Evolutionary conservation across 1,284 basidiomycete species (phyloP).

Genomic region (Rhodotorula sp.): DNA sequence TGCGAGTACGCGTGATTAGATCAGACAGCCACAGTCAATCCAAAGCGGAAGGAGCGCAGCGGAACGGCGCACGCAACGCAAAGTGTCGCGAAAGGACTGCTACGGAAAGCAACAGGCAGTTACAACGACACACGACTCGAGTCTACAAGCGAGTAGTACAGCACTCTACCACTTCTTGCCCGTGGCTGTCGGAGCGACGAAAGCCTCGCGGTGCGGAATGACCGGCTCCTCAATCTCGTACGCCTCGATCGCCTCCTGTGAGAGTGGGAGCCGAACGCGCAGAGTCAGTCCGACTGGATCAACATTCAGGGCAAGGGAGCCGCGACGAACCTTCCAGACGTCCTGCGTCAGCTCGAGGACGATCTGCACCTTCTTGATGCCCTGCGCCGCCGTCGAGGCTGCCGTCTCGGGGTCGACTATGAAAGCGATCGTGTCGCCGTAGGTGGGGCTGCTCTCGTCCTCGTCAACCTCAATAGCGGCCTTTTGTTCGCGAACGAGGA

Average conservation of each 20-base stretch:
- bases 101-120: too few relatives aligned
- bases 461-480: conserved; percentile 36
- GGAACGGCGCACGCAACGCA: too few relatives aligned
- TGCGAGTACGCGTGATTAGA: too few relatives aligned
- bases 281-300: too few relatives aligned
- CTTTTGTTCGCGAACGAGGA: conserved; percentile 76
- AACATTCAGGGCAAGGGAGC: background rate
- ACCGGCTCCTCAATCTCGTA: conserved; percentile 65
- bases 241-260: conserved; percentile 71
- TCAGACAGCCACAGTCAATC: too few relatives aligned
- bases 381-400: conserved; percentile 63
- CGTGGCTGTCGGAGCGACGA: conserved; percentile 1
- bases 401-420: conserved; percentile 38
- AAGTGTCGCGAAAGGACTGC: too few relatives aligned
- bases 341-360: conserved; percentile 82
- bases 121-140: too few relatives aligned
- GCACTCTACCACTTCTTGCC: conserved; percentile 24
- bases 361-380: conserved; percentile 64
- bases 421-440: conserved; percentile 66
- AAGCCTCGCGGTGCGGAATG: conserved; percentile 48
- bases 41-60: too few relatives aligned
- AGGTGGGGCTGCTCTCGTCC: conserved; percentile 54
- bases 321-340: conserved; percentile 66
- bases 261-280: too few relatives aligned
- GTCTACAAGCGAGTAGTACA: too few relatives aligned